These are phyloP conservation scores for Gentiana dahurica DNA, from an alignment of 257 asterid species.

Conservation along the genomic window DNA sequence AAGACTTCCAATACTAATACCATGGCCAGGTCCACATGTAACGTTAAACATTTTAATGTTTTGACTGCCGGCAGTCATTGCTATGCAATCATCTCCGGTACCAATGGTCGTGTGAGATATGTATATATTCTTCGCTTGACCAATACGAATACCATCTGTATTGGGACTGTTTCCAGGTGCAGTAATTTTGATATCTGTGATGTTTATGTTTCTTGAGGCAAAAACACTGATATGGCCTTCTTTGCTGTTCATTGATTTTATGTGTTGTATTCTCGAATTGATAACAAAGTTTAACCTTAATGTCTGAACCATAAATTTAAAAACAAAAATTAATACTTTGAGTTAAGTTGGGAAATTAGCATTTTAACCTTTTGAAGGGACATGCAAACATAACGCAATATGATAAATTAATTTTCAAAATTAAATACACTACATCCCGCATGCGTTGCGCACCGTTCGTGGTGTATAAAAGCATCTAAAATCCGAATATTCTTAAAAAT, in stretches of 20 bases:
- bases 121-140: slow-evolving; percentile 28
- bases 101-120: slow-evolving; percentile 25
- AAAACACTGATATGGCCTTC: slow-evolving; percentile 48
- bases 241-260: slow-evolving; percentile 61
- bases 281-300: slow-evolving; percentile 53
- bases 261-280: slow-evolving; percentile 31
- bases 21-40: slow-evolving; percentile 69
- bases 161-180: slow-evolving; percentile 66
- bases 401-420: no score
- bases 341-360: no score
- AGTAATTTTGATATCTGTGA: slow-evolving; percentile 25
- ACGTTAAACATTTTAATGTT: slow-evolving; percentile 31
- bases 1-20: slow-evolving; percentile 63
- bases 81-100: slow-evolving; percentile 65
- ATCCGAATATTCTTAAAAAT: no score
- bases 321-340: no score
- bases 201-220: slow-evolving; percentile 33
- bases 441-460: no score
- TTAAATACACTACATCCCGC: no score
- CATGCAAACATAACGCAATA: no score
- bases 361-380: no score
- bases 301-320: slow-evolving; percentile 20
- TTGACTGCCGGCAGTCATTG: slow-evolving; percentile 51
- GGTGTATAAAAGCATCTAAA: no score
- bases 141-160: slow-evolving; percentile 66